Evolutionary conservation across 805 yeast genomes (phyloP).

Genomic region (Saccharomycopsis sp.): DNA sequence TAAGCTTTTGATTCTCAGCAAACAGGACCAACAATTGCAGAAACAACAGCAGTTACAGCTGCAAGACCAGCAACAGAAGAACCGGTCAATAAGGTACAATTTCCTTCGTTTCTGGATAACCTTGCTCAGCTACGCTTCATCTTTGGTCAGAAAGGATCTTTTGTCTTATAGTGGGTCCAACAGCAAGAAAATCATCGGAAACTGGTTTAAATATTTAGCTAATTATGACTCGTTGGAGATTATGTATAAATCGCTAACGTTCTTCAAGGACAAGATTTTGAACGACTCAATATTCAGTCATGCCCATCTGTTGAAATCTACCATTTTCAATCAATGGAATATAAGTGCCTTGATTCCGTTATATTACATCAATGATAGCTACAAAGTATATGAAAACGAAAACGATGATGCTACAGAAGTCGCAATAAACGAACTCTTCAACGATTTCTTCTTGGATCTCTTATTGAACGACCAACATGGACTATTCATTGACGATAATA

Average conservation of each 20-base stretch:
- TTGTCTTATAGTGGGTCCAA: conserved; percentile 32
- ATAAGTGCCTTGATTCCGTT: conserved; percentile 51
- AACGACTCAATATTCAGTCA: conserved; percentile 56
- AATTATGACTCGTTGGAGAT: conserved; percentile 45
- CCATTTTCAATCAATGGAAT: conserved; percentile 72
- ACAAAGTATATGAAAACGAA: conserved; percentile 6
- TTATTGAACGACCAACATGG: conserved; percentile 47
- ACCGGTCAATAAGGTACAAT: conserved; percentile 46
- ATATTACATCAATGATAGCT: conserved; percentile 34
- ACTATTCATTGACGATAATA: conserved; percentile 38
- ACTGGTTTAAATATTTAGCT: conserved; percentile 59
- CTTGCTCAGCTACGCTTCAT: conserved; percentile 42
- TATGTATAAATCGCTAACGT: conserved; percentile 36
- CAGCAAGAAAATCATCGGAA: conserved; percentile 51
- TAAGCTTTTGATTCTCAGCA: conserved; percentile 50
- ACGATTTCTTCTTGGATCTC: conserved; percentile 42
- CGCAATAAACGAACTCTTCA: conserved; percentile 32
- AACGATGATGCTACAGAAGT: neutral
- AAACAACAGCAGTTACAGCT: conserved; percentile 31
- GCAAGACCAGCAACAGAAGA: conserved; percentile 34
- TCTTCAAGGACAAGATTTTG: conserved; percentile 46
- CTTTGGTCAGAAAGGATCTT: conserved; percentile 58
- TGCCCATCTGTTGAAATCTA: conserved; percentile 51
- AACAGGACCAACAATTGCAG: conserved; percentile 31
- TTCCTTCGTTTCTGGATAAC: conserved; percentile 58